Percentiles rank a stretch among this genome's conserved stretches.
phyloP scores from a whole-genome alignment of 106 monocot genomes.

The Platanthera guangdongensis region DNA sequence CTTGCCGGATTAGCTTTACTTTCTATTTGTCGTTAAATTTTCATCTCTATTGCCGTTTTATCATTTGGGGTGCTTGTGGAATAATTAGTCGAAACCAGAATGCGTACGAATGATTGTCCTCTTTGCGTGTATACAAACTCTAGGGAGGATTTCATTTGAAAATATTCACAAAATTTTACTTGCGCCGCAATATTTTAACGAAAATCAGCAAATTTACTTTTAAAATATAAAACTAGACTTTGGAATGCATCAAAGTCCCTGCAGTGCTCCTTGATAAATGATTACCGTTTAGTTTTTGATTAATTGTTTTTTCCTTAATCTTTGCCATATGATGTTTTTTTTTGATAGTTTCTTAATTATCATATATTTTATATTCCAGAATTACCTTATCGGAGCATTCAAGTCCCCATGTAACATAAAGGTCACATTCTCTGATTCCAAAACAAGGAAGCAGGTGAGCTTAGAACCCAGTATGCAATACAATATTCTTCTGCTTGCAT shows the following conservation, averaged over 20 bases:
- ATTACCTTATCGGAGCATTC: slow-evolving; percentile 65
- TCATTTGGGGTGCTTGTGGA: too few relatives aligned
- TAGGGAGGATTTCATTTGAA: too few relatives aligned
- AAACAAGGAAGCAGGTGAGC: slow-evolving; percentile 48
- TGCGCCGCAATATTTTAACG: too few relatives aligned
- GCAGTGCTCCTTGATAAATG: background rate
- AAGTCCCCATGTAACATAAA: slow-evolving; percentile 50
- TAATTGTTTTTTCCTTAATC: background rate
- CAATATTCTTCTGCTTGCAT: background rate
- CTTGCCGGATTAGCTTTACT: too few relatives aligned
- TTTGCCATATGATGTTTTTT: background rate
- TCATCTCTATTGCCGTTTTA: too few relatives aligned
- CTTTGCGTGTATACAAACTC: too few relatives aligned
- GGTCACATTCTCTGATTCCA: slow-evolving; percentile 51
- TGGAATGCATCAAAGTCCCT: background rate
- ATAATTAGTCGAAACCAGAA: too few relatives aligned
- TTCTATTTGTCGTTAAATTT: too few relatives aligned
- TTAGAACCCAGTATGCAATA: background rate
- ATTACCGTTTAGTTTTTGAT: background rate
- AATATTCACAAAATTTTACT: too few relatives aligned
- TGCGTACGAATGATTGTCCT: too few relatives aligned
- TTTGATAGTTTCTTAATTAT: background rate
- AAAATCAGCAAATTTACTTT: too few relatives aligned
- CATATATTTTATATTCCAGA: slow-evolving; percentile 19
- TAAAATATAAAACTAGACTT: too few relatives aligned